These are phyloP conservation scores for Nepenthes mirabilis DNA, from an alignment of 148 eudicot species.

Conservation along the genomic window DNA sequence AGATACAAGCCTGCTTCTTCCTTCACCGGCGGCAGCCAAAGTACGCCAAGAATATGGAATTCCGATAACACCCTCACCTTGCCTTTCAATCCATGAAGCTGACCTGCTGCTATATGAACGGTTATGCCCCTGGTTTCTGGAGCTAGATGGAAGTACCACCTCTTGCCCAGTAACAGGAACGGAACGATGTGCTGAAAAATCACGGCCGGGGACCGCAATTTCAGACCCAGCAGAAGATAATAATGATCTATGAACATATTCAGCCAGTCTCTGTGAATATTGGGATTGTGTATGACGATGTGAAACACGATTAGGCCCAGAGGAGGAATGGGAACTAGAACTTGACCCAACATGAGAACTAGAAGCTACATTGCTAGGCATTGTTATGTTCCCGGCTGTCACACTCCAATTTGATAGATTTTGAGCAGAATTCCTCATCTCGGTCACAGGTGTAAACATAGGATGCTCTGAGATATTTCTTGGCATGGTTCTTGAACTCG, in stretches of 20 bases:
- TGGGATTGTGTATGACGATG: slow-evolving; percentile 36
- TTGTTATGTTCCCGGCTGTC: slow-evolving; percentile 20
- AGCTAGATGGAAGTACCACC: slow-evolving; percentile 19
- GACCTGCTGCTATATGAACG: slow-evolving; percentile 22
- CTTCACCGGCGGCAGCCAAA: slow-evolving; percentile 63
- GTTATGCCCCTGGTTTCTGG: slow-evolving; percentile 28
- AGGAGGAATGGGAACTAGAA: slow-evolving; percentile 19
- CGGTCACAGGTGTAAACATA: slow-evolving; percentile 37
- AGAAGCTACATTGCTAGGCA: slow-evolving; percentile 30
- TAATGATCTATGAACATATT: slow-evolving; percentile 48
- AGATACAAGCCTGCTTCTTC: slow-evolving; percentile 71
- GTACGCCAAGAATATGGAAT: slow-evolving; percentile 41
- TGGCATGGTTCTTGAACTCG: slow-evolving; percentile 28
- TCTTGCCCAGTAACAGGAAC: slow-evolving; percentile 37
- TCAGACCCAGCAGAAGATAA: slow-evolving; percentile 38
- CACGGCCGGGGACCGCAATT: slow-evolving; percentile 29
- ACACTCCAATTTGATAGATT: slow-evolving; percentile 39
- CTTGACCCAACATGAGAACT: slow-evolving; percentile 35
- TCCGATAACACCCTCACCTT: slow-evolving; percentile 41
- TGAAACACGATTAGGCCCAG: slow-evolving; percentile 32
- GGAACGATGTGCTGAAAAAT: slow-evolving; percentile 15
- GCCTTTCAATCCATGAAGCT: slow-evolving; percentile 52
- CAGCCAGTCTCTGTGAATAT: slow-evolving; percentile 60
- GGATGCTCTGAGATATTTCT: slow-evolving; percentile 50
- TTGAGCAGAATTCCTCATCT: slow-evolving; percentile 32